These are phyloP conservation scores for Cercophora samala DNA, from an alignment of 495 filamentous ascomycete species.

Conservation along the genomic window DNA sequence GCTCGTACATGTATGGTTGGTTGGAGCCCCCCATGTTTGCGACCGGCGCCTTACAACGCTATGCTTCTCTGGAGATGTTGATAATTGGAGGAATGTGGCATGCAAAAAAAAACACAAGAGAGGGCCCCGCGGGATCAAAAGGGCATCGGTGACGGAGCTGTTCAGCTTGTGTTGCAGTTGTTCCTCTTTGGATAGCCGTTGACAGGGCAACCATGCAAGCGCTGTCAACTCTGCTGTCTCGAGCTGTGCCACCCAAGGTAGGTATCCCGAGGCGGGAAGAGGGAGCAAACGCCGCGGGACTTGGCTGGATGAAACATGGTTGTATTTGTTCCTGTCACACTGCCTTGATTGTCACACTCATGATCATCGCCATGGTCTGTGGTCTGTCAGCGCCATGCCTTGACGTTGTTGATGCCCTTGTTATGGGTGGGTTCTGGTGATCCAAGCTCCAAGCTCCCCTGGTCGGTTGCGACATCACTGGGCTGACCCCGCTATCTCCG, in stretches of 20 bases:
- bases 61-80: not conserved
- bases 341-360: not conserved
- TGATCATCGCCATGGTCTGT: not conserved
- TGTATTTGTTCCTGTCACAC: too few species aligned
- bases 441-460: not conserved
- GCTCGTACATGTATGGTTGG: slow-evolving; percentile 77
- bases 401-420: not conserved
- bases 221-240: not conserved
- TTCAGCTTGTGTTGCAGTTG: not conserved
- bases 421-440: not conserved
- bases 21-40: slow-evolving; percentile 47
- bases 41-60: not conserved
- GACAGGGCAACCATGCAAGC: slow-evolving; percentile 21
- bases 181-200: not conserved
- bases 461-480: not conserved
- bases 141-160: not conserved
- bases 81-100: not conserved
- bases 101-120: not conserved
- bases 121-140: not conserved
- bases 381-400: not conserved
- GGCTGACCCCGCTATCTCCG: not conserved
- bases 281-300: not conserved
- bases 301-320: not conserved
- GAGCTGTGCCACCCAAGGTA: not conserved
- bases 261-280: not conserved